Conservation (phyloP, 2,329 filamentous ascomycete species). For the Sporothrix inflata region DNA sequence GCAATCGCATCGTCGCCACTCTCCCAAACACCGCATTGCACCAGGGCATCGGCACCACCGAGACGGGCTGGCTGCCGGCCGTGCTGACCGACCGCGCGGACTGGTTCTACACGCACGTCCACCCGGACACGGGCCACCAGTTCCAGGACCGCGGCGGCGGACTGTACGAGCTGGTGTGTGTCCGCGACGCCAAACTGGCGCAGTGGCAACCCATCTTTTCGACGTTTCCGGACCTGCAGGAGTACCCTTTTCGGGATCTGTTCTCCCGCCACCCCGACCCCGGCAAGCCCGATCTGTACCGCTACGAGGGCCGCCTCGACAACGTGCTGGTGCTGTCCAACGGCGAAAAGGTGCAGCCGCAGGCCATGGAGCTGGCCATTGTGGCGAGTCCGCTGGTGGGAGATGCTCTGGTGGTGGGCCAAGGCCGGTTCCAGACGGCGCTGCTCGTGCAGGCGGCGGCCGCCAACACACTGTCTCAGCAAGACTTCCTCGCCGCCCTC, state of each 20-base stretch:
- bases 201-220: constrained; percentile 38
- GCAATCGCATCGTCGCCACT: constrained; percentile 37
- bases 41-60: constrained; percentile 28
- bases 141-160: constrained; percentile 30
- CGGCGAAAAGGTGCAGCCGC: constrained; percentile 41
- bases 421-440: constrained; percentile 2
- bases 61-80: constrained; percentile 33
- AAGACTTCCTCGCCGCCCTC: neutral
- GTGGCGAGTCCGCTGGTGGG: neutral
- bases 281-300: constrained; percentile 31
- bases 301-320: constrained; percentile 38
- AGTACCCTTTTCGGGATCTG: constrained; percentile 44
- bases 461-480: neutral
- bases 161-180: constrained; percentile 42
- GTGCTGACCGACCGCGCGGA: constrained; percentile 33
- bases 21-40: constrained; percentile 41
- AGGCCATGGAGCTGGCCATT: constrained; percentile 17
- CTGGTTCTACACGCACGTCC: constrained; percentile 23
- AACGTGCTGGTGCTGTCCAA: constrained; percentile 43
- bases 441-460: constrained; percentile 1
- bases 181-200: constrained; percentile 35
- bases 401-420: neutral
- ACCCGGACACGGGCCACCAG: constrained; percentile 20
- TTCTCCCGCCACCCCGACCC: constrained; percentile 41
- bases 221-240: constrained; percentile 39